Evolutionary conservation across 176 grass and related monocot genomes (phyloP).

Genomic region (Panicum miliaceum): DNA sequence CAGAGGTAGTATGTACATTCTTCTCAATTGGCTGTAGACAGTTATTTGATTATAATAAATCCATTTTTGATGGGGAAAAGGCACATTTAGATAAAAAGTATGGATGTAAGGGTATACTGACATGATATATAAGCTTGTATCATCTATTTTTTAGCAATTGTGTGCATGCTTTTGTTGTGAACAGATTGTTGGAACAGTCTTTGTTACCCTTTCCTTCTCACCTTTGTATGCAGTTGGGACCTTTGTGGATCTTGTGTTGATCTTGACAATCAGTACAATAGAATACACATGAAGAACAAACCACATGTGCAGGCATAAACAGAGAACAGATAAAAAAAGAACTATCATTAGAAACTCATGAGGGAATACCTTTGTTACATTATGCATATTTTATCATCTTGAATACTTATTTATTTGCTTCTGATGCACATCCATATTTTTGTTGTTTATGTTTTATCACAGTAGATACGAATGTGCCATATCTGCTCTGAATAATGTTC

Average conservation of each 20-base stretch:
- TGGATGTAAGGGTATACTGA: not conserved
- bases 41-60: not conserved
- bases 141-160: conserved; percentile 12
- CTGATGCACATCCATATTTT: conserved; percentile 5
- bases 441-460: conserved; percentile 24
- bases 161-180: conserved; percentile 29
- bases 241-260: conserved; percentile 9
- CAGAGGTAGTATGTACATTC: not conserved
- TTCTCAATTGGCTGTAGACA: not conserved
- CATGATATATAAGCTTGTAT: not conserved
- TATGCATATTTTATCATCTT: not conserved
- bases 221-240: conserved; percentile 5
- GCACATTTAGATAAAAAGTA: not conserved
- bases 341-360: not conserved
- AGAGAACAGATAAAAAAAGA: not conserved
- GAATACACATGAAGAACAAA: conserved; percentile 1
- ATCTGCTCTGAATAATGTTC: conserved; percentile 53
- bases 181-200: conserved; percentile 1
- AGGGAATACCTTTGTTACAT: conserved; percentile 1
- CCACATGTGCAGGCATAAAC: not conserved
- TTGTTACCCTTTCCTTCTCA: not conserved
- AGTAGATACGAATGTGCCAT: conserved; percentile 15
- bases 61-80: conserved; percentile 2
- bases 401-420: conserved; percentile 6
- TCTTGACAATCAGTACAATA: conserved; percentile 2